Conservation (phyloP, 2,329 filamentous ascomycete genomes). For the Aspergillus bombycis region DNA sequence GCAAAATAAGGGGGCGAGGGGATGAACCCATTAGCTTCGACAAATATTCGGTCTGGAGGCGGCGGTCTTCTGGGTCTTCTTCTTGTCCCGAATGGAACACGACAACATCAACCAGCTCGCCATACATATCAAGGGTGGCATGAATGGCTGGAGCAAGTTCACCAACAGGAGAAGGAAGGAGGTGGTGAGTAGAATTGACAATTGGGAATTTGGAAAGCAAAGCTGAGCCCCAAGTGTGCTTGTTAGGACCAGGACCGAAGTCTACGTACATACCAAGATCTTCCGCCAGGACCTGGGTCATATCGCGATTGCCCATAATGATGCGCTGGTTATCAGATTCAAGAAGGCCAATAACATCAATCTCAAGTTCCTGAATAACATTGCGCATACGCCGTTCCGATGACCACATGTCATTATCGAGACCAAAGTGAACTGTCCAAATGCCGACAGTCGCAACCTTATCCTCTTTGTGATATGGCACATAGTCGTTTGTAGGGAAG, state of each 20-base stretch:
- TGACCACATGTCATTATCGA: conserved; percentile 99
- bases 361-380: conserved; percentile 86
- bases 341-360: conserved; percentile 95
- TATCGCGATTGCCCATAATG: conserved; percentile 99
- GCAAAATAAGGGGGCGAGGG: conserved; percentile 76
- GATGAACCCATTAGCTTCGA: conserved; percentile 84
- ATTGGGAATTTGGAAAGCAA: conserved; percentile 97
- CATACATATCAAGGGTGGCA: conserved; percentile 93
- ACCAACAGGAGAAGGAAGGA: conserved; percentile 89
- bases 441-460: conserved; percentile 92
- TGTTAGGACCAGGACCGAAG: conserved; percentile 95
- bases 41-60: conserved; percentile 84
- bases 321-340: conserved; percentile 94
- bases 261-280: conserved; percentile 99
- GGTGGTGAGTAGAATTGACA: conserved; percentile 92
- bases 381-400: conserved; percentile 93
- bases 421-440: conserved; percentile 97
- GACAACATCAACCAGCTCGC: conserved; percentile 85
- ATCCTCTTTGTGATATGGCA: conserved; percentile 83
- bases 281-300: conserved; percentile 91
- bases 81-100: conserved; percentile 99
- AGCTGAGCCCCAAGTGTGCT: conserved; percentile 96
- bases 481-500: conserved; percentile 91
- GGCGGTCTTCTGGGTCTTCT: conserved; percentile 89
- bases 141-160: conserved; percentile 95